These are phyloP conservation scores for Solanum sejunctum DNA, from an alignment of 257 asterid genomes.

Conservation along the genomic window DNA sequence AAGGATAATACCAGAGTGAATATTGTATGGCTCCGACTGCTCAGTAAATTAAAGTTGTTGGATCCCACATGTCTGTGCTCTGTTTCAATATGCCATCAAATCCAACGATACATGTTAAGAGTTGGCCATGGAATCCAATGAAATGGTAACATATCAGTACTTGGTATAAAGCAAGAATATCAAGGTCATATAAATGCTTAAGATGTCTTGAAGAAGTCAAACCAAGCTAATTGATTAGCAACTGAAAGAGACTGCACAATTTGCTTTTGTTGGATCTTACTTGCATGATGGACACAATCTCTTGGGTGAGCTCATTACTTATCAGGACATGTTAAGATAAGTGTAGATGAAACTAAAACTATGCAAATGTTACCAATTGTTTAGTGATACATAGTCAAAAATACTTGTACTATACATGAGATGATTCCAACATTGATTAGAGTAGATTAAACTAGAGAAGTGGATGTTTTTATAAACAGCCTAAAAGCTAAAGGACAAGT, in stretches of 20 bases:
- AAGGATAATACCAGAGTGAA: slow-evolving; percentile 59
- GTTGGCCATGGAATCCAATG: background rate
- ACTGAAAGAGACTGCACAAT: background rate
- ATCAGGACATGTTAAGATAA: background rate
- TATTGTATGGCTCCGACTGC: slow-evolving; percentile 95
- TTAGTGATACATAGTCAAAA: background rate
- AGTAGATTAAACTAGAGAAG: background rate
- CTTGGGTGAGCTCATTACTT: background rate
- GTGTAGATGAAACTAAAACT: background rate
- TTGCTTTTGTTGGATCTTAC: background rate
- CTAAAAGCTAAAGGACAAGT: background rate
- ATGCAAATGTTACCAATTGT: background rate
- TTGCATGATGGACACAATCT: background rate
- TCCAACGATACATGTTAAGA: background rate
- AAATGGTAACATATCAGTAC: background rate
- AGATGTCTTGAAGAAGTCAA: background rate
- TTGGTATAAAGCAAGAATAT: background rate
- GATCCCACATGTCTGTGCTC: slow-evolving; percentile 91
- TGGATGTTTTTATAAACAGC: background rate
- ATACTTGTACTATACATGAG: background rate
- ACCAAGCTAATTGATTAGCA: background rate
- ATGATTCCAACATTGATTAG: background rate
- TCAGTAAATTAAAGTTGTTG: slow-evolving; percentile 70
- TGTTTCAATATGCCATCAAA: slow-evolving; percentile 22
- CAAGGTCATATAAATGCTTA: background rate